Conservation (phyloP, 768 basidiomycete genomes). For the Chalciporus chontae region DNA sequence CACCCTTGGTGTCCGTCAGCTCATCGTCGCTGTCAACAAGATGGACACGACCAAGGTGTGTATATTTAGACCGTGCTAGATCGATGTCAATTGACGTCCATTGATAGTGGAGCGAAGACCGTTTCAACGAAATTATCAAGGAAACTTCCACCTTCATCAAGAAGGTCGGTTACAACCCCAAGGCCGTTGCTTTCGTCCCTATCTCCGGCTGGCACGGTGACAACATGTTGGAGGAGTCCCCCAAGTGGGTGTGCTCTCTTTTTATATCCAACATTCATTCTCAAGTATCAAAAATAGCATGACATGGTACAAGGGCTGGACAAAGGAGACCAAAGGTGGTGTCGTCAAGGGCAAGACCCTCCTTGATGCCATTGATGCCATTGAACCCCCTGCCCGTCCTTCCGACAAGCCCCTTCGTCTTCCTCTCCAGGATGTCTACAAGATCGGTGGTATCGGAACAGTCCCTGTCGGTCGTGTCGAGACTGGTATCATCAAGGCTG, state of each 20-base stretch:
- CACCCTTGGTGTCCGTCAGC: slow-evolving; percentile 99
- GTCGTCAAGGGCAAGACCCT: slow-evolving; percentile 97
- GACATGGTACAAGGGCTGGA: slow-evolving; percentile 99
- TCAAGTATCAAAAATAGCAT: slow-evolving; percentile 56
- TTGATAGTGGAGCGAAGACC: slow-evolving; percentile 93
- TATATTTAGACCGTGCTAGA: neutral
- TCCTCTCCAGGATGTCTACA: slow-evolving; percentile 99
- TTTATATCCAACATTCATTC: slow-evolving; percentile 5
- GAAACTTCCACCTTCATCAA: slow-evolving; percentile 98
- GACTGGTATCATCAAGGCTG: slow-evolving; percentile 99
- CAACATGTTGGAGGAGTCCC: slow-evolving; percentile 99
- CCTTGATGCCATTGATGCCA: slow-evolving; percentile 99
- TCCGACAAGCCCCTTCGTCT: slow-evolving; percentile 99
- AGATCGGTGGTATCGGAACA: slow-evolving; percentile 99
- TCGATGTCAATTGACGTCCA: slow-evolving; percentile 2
- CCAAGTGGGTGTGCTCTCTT: slow-evolving; percentile 58
- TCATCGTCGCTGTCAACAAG: slow-evolving; percentile 99
- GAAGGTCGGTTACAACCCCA: slow-evolving; percentile 99
- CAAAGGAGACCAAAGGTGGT: slow-evolving; percentile 93
- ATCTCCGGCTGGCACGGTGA: slow-evolving; percentile 99
- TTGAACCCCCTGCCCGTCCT: slow-evolving; percentile 95
- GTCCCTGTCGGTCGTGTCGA: slow-evolving; percentile 99
- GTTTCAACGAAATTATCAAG: slow-evolving; percentile 99
- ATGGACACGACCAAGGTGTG: slow-evolving; percentile 98
- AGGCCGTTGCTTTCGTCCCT: slow-evolving; percentile 96